phyloP scores from a whole-genome alignment of 1,284 basidiomycete species.

The Ustilago trichophora region DNA sequence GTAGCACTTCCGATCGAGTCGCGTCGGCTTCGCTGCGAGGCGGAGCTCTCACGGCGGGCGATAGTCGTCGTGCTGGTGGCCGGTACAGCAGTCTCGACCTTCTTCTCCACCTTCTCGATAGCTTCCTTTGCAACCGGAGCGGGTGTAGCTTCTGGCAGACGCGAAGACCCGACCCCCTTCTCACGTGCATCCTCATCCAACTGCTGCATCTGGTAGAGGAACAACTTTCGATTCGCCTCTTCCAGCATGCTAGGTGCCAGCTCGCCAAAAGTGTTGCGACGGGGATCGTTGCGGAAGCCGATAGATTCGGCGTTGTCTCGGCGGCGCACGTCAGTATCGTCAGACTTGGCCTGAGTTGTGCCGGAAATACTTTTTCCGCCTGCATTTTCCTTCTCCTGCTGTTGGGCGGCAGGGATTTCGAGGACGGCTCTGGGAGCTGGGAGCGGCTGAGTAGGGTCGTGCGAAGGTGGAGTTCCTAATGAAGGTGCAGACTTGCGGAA shows the following conservation, averaged over 20 bases:
- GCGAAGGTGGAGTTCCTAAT: slow-evolving; percentile 1
- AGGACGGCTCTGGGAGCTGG: too few relatives aligned
- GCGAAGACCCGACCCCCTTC: slow-evolving; percentile 21
- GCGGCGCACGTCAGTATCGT: slow-evolving; percentile 23
- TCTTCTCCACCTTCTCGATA: neutral
- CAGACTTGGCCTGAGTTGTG: slow-evolving; percentile 31
- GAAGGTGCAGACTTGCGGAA: slow-evolving; percentile 21
- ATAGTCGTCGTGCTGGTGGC: neutral
- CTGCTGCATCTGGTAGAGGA: slow-evolving; percentile 39
- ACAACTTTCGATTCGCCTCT: slow-evolving; percentile 37
- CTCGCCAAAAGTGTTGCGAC: slow-evolving; percentile 33
- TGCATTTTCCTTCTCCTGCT: too few relatives aligned
- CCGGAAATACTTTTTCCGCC: slow-evolving; percentile 13
- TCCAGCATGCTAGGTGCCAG: slow-evolving; percentile 27
- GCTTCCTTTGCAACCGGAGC: neutral
- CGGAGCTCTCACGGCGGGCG: slow-evolving; percentile 21
- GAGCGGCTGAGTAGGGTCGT: too few relatives aligned
- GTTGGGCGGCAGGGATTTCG: too few relatives aligned
- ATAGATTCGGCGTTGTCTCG: slow-evolving; percentile 5
- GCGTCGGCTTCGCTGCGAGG: slow-evolving; percentile 31
- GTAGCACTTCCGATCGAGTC: slow-evolving; percentile 48
- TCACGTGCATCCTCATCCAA: slow-evolving; percentile 10
- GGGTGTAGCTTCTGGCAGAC: slow-evolving; percentile 5
- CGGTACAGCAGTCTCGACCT: neutral
- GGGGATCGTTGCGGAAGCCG: slow-evolving; percentile 21